Evolutionary conservation across 1,139 yeast genomes (phyloP), one percentile per base, ranked within the genome.

Genomic region (Lodderomyces oxycetoniae): DNA sequence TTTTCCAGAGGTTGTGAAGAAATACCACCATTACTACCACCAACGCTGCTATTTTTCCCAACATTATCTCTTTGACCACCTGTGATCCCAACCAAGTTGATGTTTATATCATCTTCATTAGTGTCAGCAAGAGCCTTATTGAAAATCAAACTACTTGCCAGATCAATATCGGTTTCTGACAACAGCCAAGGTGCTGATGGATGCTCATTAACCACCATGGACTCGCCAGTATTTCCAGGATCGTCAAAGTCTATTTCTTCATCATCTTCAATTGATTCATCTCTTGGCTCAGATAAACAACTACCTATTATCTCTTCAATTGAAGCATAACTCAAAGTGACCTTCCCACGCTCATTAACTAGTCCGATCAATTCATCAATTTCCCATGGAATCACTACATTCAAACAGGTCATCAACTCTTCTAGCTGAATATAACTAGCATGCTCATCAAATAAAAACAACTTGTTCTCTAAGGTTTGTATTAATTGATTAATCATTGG

Each of bases 251-350:
- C 30, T 1, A 26, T 10, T 9, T 38, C 40, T 7, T 37, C 32
- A 13, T 35, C 41, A 9, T 41, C 41, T 26, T 46, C 47, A 30
- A 34, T 40, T 0, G 52, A 43, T 19, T 7, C 9, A 19, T 19
- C 22, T 24, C 26, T 24, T 6, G 26, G 12, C 37, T 74, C 79
- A 50, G 72, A 71, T 8, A 76, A 61, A 44, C 84, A 77, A 51
- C 82, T 73, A 16, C 77, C 77, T 3, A 78, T 76, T 30, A 78
- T 69, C 44, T 79, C 85, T 39, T 73, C 79, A 33, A 76, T 74
- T n/a, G 83, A 76, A 9, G 72, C 63, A 48, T 77, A 79, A 39
- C 62, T 65, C n/a, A 66, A 49, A 2, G 74, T 71, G 17, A 75
- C 68, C 45, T 70, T 72, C 28, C 74, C 77, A 38, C 77, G 59